phyloP scores from a whole-genome alignment of 208 protist species.

The Trichomonas gallinae region DNA sequence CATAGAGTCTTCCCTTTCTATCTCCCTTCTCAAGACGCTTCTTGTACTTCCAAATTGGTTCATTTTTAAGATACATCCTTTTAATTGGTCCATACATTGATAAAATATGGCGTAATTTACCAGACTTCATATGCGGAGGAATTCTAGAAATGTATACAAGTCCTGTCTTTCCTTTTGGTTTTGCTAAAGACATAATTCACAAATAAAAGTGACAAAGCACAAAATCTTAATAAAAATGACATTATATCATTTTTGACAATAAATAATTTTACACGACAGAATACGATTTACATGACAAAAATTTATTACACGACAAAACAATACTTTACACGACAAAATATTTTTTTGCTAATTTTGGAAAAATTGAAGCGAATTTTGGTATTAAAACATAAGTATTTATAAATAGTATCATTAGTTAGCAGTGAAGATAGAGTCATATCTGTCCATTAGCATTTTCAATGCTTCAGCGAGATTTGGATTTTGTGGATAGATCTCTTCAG shows the following conservation, averaged over 20 bases:
- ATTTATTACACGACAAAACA: too few species aligned
- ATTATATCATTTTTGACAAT: neutral
- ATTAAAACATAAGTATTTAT: too few species aligned
- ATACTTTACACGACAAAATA: too few species aligned
- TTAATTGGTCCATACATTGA: neutral
- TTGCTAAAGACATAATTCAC: neutral
- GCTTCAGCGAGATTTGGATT: neutral
- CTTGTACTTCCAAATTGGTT: constrained; percentile 10
- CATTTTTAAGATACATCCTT: neutral
- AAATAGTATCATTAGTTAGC: neutral
- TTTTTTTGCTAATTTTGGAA: too few species aligned
- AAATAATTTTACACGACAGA: too few species aligned
- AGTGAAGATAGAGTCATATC: neutral
- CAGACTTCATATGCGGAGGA: neutral
- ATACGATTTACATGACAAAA: too few species aligned
- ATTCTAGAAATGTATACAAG: neutral
- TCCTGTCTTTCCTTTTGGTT: neutral
- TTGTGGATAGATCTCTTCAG: neutral
- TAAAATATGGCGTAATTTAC: neutral
- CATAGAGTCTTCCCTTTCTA: neutral
- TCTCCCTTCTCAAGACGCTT: neutral
- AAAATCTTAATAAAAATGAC: neutral
- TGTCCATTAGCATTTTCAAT: neutral
- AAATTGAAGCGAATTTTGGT: too few species aligned
- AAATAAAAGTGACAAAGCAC: too few species aligned